Evolutionary conservation across 306 rosid species (phyloP).

Genomic region (Vicia faba): DNA sequence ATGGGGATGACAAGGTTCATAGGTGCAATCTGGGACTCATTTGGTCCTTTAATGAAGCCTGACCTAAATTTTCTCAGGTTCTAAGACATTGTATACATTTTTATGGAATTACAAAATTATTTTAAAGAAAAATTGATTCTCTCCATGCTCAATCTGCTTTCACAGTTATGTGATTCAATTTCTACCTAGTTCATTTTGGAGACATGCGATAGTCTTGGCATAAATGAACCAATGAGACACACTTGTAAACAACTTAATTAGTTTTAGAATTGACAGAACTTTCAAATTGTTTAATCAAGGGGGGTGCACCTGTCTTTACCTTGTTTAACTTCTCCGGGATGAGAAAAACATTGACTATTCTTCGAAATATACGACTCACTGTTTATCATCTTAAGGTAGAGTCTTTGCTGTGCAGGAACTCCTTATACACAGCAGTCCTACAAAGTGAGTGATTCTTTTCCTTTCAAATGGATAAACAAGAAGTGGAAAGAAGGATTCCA

Average conservation of each 20-base stretch:
- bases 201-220: background rate
- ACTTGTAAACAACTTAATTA: background rate
- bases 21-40: constrained; percentile 51
- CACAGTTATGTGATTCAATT: background rate
- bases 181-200: background rate
- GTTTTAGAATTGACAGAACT: background rate
- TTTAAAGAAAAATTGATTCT: constrained; percentile 7
- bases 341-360: constrained; percentile 9
- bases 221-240: background rate
- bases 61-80: constrained; percentile 41
- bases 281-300: constrained; percentile 9
- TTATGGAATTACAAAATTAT: background rate
- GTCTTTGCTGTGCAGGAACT: constrained; percentile 59
- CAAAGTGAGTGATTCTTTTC: constrained; percentile 91
- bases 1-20: constrained; percentile 45
- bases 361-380: constrained; percentile 13
- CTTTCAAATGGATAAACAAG: constrained; percentile 93
- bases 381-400: constrained; percentile 27
- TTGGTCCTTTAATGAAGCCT: constrained; percentile 44
- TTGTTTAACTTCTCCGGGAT: constrained; percentile 6
- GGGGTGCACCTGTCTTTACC: background rate
- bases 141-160: constrained; percentile 11
- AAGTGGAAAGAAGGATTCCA: constrained; percentile 98
- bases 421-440: constrained; percentile 90
- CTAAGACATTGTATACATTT: constrained; percentile 38